Evolutionary conservation across 2,329 filamentous ascomycete genomes (phyloP).

Genomic region (Dendrostoma leiphaemia): DNA sequence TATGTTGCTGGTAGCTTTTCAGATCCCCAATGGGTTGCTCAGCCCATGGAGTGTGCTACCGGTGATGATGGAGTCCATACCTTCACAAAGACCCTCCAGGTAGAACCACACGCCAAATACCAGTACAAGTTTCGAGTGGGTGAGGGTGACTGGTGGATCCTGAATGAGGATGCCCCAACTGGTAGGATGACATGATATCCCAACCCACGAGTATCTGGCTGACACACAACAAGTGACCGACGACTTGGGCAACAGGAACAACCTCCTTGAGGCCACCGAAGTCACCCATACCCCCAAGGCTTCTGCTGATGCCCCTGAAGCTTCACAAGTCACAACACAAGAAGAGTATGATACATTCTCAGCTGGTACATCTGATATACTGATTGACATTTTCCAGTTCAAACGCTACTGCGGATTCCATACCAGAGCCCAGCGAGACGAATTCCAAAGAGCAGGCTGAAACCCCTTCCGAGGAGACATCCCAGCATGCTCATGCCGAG

Average conservation of each 20-base stretch:
- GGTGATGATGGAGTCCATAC: constrained; percentile 52
- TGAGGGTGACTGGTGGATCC: constrained; percentile 65
- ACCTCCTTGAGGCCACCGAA: constrained; percentile 36
- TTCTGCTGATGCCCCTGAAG: constrained; percentile 12
- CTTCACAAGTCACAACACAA: constrained; percentile 5
- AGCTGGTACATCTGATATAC: too few species aligned
- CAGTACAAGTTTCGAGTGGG: constrained; percentile 76
- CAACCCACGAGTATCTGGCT: not conserved
- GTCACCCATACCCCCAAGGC: not conserved
- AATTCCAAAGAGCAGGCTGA: not conserved
- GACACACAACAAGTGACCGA: constrained; percentile 35
- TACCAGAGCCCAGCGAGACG: not conserved
- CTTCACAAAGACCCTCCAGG: constrained; percentile 56
- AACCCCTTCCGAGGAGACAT: not conserved
- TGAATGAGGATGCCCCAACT: constrained; percentile 61
- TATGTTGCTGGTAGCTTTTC: constrained; percentile 70
- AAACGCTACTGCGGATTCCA: constrained; percentile 8
- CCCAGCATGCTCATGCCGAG: not conserved
- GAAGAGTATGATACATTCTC: too few species aligned
- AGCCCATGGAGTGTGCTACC: constrained; percentile 60
- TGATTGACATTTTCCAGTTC: not conserved
- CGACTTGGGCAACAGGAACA: constrained; percentile 47
- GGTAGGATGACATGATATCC: constrained; percentile 40
- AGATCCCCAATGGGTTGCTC: constrained; percentile 62
- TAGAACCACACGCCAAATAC: constrained; percentile 57